phyloP scores from a whole-genome alignment of 1,284 basidiomycete species.

The Cryptococcus jaspeensis region DNA sequence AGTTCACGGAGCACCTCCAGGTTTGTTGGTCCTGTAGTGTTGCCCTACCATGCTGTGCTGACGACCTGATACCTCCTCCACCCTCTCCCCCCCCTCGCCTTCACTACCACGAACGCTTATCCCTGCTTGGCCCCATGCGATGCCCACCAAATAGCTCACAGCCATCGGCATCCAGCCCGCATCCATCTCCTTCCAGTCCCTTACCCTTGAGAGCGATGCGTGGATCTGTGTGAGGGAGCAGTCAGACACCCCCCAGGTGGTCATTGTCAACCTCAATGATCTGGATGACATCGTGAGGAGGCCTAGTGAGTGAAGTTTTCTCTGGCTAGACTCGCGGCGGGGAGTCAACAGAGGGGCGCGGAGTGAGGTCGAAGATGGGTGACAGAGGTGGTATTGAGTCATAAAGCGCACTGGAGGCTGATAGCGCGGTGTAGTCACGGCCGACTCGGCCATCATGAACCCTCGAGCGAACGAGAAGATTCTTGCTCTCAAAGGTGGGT shows the following conservation, averaged over 20 bases:
- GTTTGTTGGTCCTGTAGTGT: constrained; percentile 22
- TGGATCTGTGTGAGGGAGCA: constrained; percentile 72
- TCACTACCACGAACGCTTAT: not conserved
- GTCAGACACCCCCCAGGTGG: constrained; percentile 84
- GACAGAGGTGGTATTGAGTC: not conserved
- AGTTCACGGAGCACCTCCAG: constrained; percentile 56
- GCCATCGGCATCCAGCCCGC: constrained; percentile 93
- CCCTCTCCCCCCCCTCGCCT: not conserved
- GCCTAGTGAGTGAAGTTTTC: constrained; percentile 59
- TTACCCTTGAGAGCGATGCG: constrained; percentile 95
- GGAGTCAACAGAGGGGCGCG: not conserved
- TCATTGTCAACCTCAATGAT: constrained; percentile 93
- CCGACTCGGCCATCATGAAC: constrained; percentile 99
- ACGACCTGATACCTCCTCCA: not conserved
- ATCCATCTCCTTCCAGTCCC: constrained; percentile 94
- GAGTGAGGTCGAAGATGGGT: not conserved
- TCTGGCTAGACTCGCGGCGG: not conserved
- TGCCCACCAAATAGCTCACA: constrained; percentile 64
- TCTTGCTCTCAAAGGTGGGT: constrained; percentile 85
- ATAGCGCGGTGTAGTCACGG: constrained; percentile 62
- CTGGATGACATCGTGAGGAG: constrained; percentile 94
- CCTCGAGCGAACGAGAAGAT: constrained; percentile 80
- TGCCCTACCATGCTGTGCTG: too few species aligned
- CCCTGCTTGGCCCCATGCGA: not conserved
- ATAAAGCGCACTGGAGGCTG: not conserved